Evolutionary conservation across 768 basidiomycete species (phyloP).

Genomic region (Pisolithus orientalis): DNA sequence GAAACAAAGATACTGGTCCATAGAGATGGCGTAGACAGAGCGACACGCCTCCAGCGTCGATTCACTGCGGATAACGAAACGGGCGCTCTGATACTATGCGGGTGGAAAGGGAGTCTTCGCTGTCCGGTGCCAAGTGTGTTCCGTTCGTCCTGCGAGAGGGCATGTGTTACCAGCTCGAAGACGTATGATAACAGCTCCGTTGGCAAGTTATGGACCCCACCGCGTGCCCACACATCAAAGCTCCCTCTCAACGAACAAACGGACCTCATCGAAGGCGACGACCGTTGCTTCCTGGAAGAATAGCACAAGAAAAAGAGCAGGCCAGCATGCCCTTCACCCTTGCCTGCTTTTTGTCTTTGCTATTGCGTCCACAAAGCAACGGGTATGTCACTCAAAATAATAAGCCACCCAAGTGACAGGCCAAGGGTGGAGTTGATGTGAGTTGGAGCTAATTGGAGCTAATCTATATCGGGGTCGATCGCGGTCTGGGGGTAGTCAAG

Average conservation of each 20-base stretch:
- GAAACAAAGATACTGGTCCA: constrained; percentile 54
- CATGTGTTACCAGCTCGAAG: constrained; percentile 43
- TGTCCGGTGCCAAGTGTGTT: constrained; percentile 14
- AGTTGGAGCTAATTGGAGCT: neutral
- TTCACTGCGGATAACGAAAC: constrained; percentile 42
- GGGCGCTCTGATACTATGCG: constrained; percentile 39
- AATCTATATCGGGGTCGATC: constrained; percentile 1
- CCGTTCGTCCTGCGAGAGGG: constrained; percentile 16
- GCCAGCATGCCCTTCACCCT: neutral
- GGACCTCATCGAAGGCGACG: neutral
- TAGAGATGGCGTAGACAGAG: constrained; percentile 40
- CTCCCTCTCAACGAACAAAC: neutral
- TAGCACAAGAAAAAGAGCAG: neutral
- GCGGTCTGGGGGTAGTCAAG: neutral
- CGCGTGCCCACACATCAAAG: constrained; percentile 3
- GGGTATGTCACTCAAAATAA: neutral
- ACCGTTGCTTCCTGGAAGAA: neutral
- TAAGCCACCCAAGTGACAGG: neutral
- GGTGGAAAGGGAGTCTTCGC: constrained; percentile 26
- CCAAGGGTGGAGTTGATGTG: no score
- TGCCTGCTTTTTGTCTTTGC: neutral
- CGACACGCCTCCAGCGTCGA: constrained; percentile 48
- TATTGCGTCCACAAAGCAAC: neutral
- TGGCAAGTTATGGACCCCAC: constrained; percentile 43
- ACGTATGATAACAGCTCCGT: constrained; percentile 54